Evolutionary conservation across 305 asterid genomes (phyloP).

Genomic region (Solanum chacoense): DNA sequence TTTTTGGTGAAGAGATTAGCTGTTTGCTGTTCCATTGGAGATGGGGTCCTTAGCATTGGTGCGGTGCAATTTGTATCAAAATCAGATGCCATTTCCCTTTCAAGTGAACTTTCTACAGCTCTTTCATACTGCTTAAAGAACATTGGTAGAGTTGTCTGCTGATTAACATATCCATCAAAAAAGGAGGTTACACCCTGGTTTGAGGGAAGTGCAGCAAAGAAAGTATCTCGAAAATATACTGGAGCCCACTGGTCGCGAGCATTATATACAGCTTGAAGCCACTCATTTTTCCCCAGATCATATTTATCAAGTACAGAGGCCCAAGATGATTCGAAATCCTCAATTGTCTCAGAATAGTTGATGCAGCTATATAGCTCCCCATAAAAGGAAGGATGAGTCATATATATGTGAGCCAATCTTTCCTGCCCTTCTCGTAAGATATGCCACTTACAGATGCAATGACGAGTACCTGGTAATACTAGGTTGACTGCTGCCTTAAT

Average conservation of each 20-base stretch:
- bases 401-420: conserved; percentile 58
- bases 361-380: conserved; percentile 72
- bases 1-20: conserved; percentile 59
- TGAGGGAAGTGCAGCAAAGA: conserved; percentile 63
- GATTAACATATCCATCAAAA: conserved; percentile 74
- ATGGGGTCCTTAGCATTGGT: conserved; percentile 66
- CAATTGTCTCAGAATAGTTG: conserved; percentile 62
- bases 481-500: conserved; percentile 59
- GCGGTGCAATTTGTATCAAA: conserved; percentile 41
- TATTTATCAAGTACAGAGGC: conserved; percentile 51
- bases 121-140: conserved; percentile 79
- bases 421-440: conserved; percentile 89
- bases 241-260: conserved; percentile 91
- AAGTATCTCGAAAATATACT: conserved; percentile 67
- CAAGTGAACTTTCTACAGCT: conserved; percentile 58
- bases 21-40: conserved; percentile 87
- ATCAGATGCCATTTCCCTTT: conserved; percentile 66
- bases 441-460: conserved; percentile 83
- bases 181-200: conserved; percentile 58
- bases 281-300: conserved; percentile 45
- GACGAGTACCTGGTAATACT: conserved; percentile 69
- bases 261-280: conserved; percentile 84
- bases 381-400: conserved; percentile 53
- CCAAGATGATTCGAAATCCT: conserved; percentile 76
- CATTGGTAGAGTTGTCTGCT: conserved; percentile 62